Percentiles rank a stretch among this genome's conserved stretches.
Conservation (phyloP, 306 rosid genomes). For the Cyamopsis tetragonoloba region DNA sequence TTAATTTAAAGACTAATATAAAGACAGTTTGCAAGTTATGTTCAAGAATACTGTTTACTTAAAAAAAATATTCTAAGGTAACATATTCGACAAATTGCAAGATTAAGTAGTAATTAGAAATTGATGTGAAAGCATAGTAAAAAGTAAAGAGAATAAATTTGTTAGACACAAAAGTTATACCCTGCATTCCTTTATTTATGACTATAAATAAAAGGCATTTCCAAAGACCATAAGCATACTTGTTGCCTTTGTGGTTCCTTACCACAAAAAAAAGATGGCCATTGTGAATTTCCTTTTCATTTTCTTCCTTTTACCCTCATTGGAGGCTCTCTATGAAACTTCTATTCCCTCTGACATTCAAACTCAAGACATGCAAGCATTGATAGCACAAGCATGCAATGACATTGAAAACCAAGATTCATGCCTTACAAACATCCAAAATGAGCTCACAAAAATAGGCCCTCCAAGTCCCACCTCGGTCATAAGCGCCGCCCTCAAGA, state of each 20-base stretch:
- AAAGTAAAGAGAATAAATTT: too few species aligned
- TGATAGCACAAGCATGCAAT: constrained; percentile 63
- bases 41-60: too few species aligned
- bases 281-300: constrained; percentile 38
- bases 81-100: too few species aligned
- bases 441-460: constrained; percentile 44
- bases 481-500: constrained; percentile 60
- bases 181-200: constrained; percentile 24
- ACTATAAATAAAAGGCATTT: constrained; percentile 29
- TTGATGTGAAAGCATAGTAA: too few species aligned
- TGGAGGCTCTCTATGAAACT: constrained; percentile 32
- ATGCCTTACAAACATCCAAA: constrained; percentile 57
- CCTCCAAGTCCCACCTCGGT: constrained; percentile 45
- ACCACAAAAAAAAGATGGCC: constrained; percentile 51
- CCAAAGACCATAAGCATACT: constrained; percentile 14
- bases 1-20: too few species aligned
- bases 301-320: constrained; percentile 34
- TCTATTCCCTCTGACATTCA: constrained; percentile 36
- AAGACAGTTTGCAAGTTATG: too few species aligned
- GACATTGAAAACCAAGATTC: constrained; percentile 47
- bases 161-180: too few species aligned
- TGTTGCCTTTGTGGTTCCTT: constrained; percentile 21
- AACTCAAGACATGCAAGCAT: constrained; percentile 42
- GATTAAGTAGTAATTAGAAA: too few species aligned
- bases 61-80: too few species aligned